A percentile compares a stretch with the other conserved stretches of the same genome.
Conservation (phyloP, 2,329 filamentous ascomycete species). For the Penicillium sp. region DNA sequence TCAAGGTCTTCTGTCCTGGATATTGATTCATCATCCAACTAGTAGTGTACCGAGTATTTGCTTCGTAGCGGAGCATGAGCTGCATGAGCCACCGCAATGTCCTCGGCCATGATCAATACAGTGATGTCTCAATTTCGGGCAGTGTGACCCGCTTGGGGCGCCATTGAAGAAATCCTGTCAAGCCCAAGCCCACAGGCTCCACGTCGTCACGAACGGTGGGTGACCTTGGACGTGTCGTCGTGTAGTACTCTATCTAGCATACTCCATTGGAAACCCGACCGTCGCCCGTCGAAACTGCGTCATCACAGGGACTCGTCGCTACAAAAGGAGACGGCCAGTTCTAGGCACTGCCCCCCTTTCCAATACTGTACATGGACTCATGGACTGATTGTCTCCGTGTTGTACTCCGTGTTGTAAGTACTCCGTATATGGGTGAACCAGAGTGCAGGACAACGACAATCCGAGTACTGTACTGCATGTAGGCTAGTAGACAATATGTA, state of each 20-base stretch:
- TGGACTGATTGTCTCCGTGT: background rate
- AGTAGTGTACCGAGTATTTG: background rate
- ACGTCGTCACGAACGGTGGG: slow-evolving; percentile 13
- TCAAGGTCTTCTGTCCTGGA: background rate
- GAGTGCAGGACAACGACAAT: too few species aligned
- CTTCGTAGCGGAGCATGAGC: background rate
- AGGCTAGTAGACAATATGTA: too few species aligned
- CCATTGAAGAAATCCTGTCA: slow-evolving; percentile 2
- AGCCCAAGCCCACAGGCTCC: background rate
- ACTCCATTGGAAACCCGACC: background rate
- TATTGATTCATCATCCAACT: background rate
- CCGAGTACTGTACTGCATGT: too few species aligned
- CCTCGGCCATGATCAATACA: background rate
- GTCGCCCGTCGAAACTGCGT: background rate
- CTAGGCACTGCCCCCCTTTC: background rate
- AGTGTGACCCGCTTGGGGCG: slow-evolving; percentile 1
- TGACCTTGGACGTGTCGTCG: background rate
- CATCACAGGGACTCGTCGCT: background rate
- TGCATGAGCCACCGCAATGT: background rate
- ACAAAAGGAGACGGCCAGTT: background rate
- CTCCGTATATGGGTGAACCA: too few species aligned
- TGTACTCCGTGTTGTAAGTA: too few species aligned
- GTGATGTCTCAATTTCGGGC: background rate
- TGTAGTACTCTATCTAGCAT: background rate
- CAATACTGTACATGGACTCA: background rate